Conservation (phyloP, 2,329 filamentous ascomycete species). For the Stemphylium vesicarium region DNA sequence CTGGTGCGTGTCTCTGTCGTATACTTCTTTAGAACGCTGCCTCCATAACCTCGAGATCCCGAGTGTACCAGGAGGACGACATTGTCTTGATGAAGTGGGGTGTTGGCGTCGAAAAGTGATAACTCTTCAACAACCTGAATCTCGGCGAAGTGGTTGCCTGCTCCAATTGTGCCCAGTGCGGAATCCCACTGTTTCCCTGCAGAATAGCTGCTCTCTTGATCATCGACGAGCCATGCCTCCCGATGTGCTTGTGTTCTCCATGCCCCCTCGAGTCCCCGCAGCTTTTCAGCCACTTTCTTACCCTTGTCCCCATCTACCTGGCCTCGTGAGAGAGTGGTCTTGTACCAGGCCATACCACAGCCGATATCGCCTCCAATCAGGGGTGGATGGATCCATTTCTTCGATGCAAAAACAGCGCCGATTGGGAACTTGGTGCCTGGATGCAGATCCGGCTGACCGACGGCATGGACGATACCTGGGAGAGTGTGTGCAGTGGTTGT, state of each 20-base stretch:
- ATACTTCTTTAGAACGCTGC: slow-evolving; percentile 42
- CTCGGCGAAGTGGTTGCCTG: slow-evolving; percentile 50
- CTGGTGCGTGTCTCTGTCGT: slow-evolving; percentile 30
- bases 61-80: slow-evolving; percentile 49
- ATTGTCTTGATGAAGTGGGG: slow-evolving; percentile 33
- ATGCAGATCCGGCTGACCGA: slow-evolving; percentile 48
- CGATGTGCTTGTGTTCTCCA: slow-evolving; percentile 38
- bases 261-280: slow-evolving; percentile 46
- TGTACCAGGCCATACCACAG: slow-evolving; percentile 51
- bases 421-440: slow-evolving; percentile 49
- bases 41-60: slow-evolving; percentile 46
- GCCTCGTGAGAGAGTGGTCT: slow-evolving; percentile 35
- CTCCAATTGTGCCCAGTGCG: slow-evolving; percentile 47
- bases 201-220: slow-evolving; percentile 19
- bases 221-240: slow-evolving; percentile 38
- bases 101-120: slow-evolving; percentile 5
- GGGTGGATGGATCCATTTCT: slow-evolving; percentile 47
- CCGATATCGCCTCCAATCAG: slow-evolving; percentile 50
- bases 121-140: slow-evolving; percentile 47
- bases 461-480: slow-evolving; percentile 44
- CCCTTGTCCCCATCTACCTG: slow-evolving; percentile 45
- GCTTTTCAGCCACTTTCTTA: slow-evolving; percentile 44
- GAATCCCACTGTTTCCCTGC: slow-evolving; percentile 43
- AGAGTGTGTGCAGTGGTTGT: slow-evolving; percentile 39
- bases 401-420: slow-evolving; percentile 45